Evolutionary conservation across 257 asterid species (phyloP).

Genomic region (Lycium barbarum): DNA sequence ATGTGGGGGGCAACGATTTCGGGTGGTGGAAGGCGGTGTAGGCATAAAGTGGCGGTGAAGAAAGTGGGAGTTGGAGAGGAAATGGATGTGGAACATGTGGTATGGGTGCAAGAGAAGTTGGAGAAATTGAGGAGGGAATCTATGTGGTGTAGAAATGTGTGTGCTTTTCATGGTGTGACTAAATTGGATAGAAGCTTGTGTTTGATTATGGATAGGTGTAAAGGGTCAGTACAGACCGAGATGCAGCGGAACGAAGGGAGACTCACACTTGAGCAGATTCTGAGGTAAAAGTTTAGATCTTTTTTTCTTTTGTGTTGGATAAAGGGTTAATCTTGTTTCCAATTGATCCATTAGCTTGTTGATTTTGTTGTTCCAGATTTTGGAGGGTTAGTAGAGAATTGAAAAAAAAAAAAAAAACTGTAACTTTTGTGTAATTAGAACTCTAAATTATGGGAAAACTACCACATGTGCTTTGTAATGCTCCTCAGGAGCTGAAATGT

Average conservation of each 20-base stretch:
- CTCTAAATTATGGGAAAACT: slow-evolving; percentile 21
- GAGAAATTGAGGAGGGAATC: slow-evolving; percentile 86
- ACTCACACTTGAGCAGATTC: slow-evolving; percentile 93
- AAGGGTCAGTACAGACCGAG: slow-evolving; percentile 84
- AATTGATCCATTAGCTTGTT: neutral
- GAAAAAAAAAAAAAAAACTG: neutral
- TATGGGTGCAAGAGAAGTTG: slow-evolving; percentile 91
- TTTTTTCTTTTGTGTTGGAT: slow-evolving; percentile 27
- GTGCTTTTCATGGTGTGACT: slow-evolving; percentile 86
- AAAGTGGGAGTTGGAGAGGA: slow-evolving; percentile 71
- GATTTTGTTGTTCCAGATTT: neutral
- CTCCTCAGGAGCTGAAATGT: neutral
- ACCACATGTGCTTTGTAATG: neutral
- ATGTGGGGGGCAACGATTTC: slow-evolving; percentile 69
- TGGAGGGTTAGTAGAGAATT: slow-evolving; percentile 13
- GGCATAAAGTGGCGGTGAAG: slow-evolving; percentile 85
- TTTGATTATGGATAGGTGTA: slow-evolving; percentile 89
- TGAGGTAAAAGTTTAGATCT: slow-evolving; percentile 60
- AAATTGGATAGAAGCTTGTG: slow-evolving; percentile 70
- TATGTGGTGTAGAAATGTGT: slow-evolving; percentile 96
- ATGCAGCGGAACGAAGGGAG: slow-evolving; percentile 93
- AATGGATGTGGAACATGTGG: slow-evolving; percentile 49
- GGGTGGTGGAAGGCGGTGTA: slow-evolving; percentile 58
- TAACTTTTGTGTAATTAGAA: neutral
- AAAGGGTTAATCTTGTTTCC: slow-evolving; percentile 18